Base-by-base conservation (phyloP, 1,284 basidiomycete species). In the Caloboletus inedulis region DNA sequence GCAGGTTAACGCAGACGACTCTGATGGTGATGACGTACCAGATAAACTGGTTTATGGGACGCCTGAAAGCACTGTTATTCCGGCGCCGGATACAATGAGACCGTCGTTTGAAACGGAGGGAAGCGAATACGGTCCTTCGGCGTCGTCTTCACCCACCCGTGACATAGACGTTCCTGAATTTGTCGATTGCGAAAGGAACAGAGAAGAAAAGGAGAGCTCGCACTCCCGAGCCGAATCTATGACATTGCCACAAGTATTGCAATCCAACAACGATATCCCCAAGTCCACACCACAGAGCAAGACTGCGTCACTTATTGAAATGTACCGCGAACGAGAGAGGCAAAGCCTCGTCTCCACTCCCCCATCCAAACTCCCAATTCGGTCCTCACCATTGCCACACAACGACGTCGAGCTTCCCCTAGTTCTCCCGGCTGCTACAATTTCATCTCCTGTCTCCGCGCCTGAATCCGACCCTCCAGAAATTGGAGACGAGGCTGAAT, bases 251-350 rank as follows among this genome's bases (percentile, higher is more conserved):
- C 44, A 53, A 36, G 47, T 61, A 23, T 49, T 55, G 16, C 53
- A 59, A n/a, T 31, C 60, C 35, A 54, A 62, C 39, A 41, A 63
- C n/a, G 64, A 66, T 7, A 57, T 66, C 6, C 60, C 69, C 18
- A 58, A 54, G 14, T n/a, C 57, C 33, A 43, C 54, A 37, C 36
- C 30, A 25, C 68, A 66, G 41, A 84, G 83, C 69, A 87, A 82
- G 71, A 88, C 86, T 3, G 84, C 85, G 6, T 77, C 81, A 3
- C 74, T 91, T 45, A 91, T 91, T 60, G 86, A 89, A 67, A 86
- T 91, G 86, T 91, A 89, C 62, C 79, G 86, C 39, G 84, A 89
- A 70, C 77, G 78, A 45, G 88, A 91, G 67, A 74, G 77, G 55
- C 71, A 69, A 55, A 60, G 59, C 33, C 49, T 59, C 21, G 9